Evolutionary conservation across 345 rosid species (phyloP).

Genomic region (Punica granatum): DNA sequence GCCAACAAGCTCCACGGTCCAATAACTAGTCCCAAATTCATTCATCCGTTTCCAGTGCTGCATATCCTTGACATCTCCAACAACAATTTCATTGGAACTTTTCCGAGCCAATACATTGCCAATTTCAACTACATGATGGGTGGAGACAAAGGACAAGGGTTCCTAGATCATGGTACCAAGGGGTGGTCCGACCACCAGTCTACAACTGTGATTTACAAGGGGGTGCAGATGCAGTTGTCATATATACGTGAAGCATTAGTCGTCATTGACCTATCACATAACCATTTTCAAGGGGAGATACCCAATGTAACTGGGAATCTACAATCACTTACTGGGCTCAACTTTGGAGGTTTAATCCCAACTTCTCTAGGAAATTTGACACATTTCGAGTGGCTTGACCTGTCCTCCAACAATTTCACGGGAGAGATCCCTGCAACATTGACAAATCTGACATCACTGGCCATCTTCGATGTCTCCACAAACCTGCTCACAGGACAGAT

Average conservation of each 20-base stretch:
- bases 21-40: not conserved
- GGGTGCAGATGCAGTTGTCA: not conserved
- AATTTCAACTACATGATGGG: not conserved
- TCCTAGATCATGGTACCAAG: too few relatives aligned
- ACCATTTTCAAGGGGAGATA: constrained; percentile 10
- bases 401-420: constrained; percentile 8
- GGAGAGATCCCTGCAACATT: constrained; percentile 8
- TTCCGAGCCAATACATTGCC: not conserved
- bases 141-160: constrained; percentile 2
- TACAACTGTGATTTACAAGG: constrained; percentile 11
- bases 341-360: constrained; percentile 1
- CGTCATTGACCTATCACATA: constrained; percentile 4
- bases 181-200: too few relatives aligned
- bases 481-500: not conserved
- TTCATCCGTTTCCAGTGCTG: constrained; percentile 9
- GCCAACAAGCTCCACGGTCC: constrained; percentile 22
- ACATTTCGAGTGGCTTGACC: constrained; percentile 13
- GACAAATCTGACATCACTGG: constrained; percentile 1
- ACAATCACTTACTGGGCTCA: not conserved
- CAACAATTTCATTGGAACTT: constrained; percentile 22
- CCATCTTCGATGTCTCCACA: not conserved
- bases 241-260: constrained; percentile 2
- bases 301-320: constrained; percentile 2
- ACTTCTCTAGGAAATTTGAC: not conserved
- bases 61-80: constrained; percentile 19